phyloP scores from a whole-genome alignment of 2,329 filamentous ascomycete species.

The Cadophora sp. region DNA sequence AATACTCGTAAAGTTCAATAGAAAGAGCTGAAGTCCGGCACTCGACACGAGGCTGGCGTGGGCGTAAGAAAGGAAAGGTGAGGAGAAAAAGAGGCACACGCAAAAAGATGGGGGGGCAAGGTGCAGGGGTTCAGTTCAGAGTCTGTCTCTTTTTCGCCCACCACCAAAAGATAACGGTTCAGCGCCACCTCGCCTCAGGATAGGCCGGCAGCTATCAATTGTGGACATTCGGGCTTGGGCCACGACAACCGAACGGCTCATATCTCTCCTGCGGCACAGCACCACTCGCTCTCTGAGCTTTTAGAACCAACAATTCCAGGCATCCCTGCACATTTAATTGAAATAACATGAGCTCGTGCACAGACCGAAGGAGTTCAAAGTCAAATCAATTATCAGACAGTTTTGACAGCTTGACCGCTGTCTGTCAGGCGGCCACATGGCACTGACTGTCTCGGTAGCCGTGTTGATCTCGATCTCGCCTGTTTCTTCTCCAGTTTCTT shows the following conservation, averaged over 20 bases:
- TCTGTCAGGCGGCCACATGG: neutral
- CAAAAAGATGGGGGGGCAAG: neutral
- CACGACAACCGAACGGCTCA: neutral
- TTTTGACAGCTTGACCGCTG: neutral
- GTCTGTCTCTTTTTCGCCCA: neutral
- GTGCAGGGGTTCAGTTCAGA: neutral
- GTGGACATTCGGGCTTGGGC: constrained; percentile 3
- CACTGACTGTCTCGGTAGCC: neutral
- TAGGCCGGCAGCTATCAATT: constrained; percentile 7
- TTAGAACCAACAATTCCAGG: neutral
- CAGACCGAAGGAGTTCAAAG: neutral
- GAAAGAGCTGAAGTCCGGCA: neutral
- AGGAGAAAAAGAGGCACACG: neutral
- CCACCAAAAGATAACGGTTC: constrained; percentile 5
- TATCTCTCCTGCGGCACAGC: neutral
- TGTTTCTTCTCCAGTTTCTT: neutral
- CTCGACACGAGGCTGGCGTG: neutral
- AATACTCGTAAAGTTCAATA: neutral
- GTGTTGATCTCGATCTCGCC: constrained; percentile 11
- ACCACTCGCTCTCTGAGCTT: neutral
- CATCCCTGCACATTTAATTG: neutral
- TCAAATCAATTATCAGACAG: neutral
- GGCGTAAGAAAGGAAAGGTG: neutral
- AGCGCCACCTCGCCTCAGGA: neutral
- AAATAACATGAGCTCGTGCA: neutral